Conservation (phyloP, 768 basidiomycete species). For the Trametes coccinea region DNA sequence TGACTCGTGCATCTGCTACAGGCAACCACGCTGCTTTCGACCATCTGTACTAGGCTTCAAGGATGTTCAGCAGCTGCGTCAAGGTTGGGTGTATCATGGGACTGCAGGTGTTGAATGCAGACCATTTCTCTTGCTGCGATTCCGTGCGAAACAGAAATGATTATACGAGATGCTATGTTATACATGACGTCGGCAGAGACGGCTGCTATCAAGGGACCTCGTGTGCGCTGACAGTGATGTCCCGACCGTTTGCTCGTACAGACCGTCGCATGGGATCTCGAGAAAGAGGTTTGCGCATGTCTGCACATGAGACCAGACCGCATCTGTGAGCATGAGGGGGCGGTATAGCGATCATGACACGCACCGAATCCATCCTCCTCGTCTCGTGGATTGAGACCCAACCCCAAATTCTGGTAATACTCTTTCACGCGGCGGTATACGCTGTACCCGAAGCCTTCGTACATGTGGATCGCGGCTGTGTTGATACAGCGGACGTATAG, state of each 20-base stretch:
- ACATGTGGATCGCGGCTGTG: constrained; percentile 82
- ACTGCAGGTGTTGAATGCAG: too few relatives aligned
- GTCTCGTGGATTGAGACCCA: constrained; percentile 74
- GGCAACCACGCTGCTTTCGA: too few relatives aligned
- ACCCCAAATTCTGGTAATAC: constrained; percentile 80
- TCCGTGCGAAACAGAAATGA: not conserved
- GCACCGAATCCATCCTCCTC: constrained; percentile 91
- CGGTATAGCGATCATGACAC: not conserved
- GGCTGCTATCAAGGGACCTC: not conserved
- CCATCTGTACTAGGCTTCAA: too few relatives aligned
- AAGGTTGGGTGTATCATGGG: too few relatives aligned
- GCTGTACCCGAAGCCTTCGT: constrained; percentile 86
- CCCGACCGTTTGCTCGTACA: constrained; percentile 41
- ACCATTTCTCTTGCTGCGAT: too few relatives aligned
- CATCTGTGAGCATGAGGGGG: too few relatives aligned
- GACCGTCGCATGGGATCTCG: constrained; percentile 62
- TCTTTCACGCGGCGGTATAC: constrained; percentile 89
- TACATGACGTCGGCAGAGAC: too few relatives aligned
- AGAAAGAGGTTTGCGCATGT: constrained; percentile 75
- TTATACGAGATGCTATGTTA: not conserved
- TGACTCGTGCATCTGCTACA: not conserved
- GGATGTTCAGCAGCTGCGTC: too few relatives aligned
- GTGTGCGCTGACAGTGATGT: not conserved
- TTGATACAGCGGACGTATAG: constrained; percentile 93
- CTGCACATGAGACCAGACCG: constrained; percentile 26